These are phyloP conservation scores for Aphanomyces invadans DNA, from an alignment of 352 stramenopile genomes.

Conservation along the genomic window DNA sequence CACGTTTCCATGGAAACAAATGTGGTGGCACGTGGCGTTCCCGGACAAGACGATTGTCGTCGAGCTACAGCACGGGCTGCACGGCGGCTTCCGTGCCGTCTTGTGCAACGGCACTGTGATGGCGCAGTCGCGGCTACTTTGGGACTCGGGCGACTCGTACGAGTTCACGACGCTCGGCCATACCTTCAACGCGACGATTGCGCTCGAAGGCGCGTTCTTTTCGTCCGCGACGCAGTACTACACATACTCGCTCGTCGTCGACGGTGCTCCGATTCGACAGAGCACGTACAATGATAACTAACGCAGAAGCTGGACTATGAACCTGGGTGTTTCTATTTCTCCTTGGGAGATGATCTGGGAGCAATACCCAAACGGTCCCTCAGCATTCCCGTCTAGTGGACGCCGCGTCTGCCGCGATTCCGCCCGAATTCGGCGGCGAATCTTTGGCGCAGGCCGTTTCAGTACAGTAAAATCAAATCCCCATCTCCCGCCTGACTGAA, in stretches of 20 bases:
- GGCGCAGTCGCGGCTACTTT: conserved; percentile 67
- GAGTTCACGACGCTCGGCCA: conserved; percentile 55
- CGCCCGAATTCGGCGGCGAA: too few species aligned
- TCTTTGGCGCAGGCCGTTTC: too few species aligned
- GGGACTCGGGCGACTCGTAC: conserved; percentile 71
- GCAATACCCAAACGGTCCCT: too few species aligned
- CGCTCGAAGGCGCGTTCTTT: conserved; percentile 75
- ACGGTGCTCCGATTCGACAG: conserved; percentile 27
- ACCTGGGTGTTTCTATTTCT: too few species aligned
- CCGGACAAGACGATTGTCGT: conserved; percentile 55
- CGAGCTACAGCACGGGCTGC: conserved; percentile 69
- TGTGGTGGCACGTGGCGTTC: conserved; percentile 68
- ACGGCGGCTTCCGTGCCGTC: conserved; percentile 63
- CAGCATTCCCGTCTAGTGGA: too few species aligned
- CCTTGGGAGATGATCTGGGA: too few species aligned
- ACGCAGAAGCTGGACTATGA: not conserved
- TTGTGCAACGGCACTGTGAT: conserved; percentile 60
- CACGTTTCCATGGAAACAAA: conserved; percentile 81
- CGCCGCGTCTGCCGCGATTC: too few species aligned
- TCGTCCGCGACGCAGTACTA: conserved; percentile 80
- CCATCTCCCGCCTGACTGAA: too few species aligned
- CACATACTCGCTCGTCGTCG: conserved; percentile 69
- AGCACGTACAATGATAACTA: not conserved
- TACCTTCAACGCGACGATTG: conserved; percentile 68
- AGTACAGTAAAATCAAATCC: too few species aligned